Conservation (phyloP, 441 rosid species). For the Populus hybrid region DNA sequence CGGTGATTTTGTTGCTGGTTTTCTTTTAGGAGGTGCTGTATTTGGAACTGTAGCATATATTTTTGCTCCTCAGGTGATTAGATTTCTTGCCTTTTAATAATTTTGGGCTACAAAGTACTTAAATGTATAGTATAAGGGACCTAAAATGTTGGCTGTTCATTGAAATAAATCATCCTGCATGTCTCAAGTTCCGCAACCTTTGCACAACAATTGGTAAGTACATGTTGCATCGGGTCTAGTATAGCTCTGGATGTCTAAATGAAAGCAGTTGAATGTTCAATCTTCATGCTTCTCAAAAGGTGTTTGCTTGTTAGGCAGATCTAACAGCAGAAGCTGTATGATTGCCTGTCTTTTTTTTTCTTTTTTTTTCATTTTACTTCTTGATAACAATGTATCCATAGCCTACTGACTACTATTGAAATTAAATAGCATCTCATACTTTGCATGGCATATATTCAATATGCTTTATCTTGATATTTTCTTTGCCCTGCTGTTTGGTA, state of each 20-base stretch:
- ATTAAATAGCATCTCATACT: not conserved
- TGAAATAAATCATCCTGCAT: not conserved
- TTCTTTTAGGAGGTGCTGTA: conserved; percentile 80
- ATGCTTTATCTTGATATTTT: not conserved
- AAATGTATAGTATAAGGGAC: not conserved
- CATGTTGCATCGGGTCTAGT: not conserved
- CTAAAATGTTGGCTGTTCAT: not conserved
- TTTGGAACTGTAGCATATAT: conserved; percentile 74
- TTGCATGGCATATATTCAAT: not conserved
- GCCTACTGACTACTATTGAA: not conserved
- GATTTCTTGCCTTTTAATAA: conserved; percentile 7
- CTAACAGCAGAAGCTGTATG: not conserved
- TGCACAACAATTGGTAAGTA: not conserved
- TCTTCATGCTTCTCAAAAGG: not conserved
- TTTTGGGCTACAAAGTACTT: not conserved
- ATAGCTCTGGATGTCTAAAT: not conserved
- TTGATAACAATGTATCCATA: not conserved
- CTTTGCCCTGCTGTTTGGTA: not conserved
- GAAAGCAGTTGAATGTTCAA: not conserved
- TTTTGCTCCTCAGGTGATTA: conserved; percentile 92
- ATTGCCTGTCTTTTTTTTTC: not conserved
- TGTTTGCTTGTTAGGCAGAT: not conserved
- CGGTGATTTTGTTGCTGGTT: conserved; percentile 80
- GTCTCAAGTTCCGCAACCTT: not conserved
- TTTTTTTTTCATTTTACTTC: too few relatives aligned